These are phyloP conservation scores for Durio zibethinus DNA, from an alignment of 345 rosid genomes.

Conservation along the genomic window DNA sequence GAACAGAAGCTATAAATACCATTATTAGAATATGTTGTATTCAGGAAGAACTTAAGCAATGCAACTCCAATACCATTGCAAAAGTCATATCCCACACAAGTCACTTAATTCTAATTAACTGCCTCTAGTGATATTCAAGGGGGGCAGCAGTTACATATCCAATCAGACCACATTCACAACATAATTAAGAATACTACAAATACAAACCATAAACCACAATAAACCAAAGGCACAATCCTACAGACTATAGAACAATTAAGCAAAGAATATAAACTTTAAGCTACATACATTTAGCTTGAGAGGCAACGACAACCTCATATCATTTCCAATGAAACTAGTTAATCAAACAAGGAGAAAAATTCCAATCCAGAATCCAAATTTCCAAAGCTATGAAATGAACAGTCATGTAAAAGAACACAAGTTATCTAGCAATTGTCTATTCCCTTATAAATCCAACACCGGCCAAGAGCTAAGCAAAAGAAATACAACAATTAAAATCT, in stretches of 20 bases:
- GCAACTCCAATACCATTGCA: neutral
- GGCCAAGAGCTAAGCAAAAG: neutral
- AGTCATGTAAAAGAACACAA: neutral
- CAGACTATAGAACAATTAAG: neutral
- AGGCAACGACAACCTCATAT: no score
- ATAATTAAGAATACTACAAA: neutral
- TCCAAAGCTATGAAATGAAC: neutral
- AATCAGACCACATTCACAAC: neutral
- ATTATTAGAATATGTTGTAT: neutral
- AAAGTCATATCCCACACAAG: neutral
- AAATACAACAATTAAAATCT: neutral
- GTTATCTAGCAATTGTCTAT: neutral
- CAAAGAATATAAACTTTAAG: neutral
- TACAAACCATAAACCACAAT: neutral
- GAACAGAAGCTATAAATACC: neutral
- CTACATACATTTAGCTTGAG: neutral
- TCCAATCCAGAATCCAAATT: neutral
- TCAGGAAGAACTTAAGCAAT: neutral
- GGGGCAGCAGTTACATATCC: neutral
- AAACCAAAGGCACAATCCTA: neutral
- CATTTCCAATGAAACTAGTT: neutral
- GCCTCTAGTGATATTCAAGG: neutral
- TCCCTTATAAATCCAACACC: neutral
- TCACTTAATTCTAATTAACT: neutral
- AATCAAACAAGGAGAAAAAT: neutral